These are phyloP conservation scores for Euptelea pleiosperma DNA, from an alignment of 164 flowering plant genomes.

Conservation along the genomic window DNA sequence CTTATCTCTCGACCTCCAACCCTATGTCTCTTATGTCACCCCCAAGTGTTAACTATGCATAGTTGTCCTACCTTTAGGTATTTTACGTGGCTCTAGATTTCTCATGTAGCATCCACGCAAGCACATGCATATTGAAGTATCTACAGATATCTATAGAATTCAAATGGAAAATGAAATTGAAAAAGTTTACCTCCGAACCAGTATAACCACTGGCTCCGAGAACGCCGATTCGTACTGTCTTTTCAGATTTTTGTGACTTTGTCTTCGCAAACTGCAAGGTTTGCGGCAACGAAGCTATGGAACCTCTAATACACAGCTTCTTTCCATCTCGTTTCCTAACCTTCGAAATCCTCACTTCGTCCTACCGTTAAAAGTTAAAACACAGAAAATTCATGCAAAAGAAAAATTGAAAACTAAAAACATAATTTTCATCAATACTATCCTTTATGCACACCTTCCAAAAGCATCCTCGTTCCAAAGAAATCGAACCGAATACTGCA, in stretches of 20 bases:
- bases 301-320: constrained; percentile 31
- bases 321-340: constrained; percentile 16
- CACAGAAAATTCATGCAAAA: not conserved
- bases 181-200: constrained; percentile 72
- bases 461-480: constrained; percentile 25
- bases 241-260: constrained; percentile 28
- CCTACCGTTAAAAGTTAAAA: constrained; percentile 27
- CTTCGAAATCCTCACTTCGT: constrained; percentile 23
- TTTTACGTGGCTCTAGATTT: too few relatives aligned
- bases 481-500: constrained; percentile 27
- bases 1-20: too few relatives aligned
- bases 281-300: constrained; percentile 35
- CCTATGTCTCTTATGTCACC: too few relatives aligned
- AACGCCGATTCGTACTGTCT: constrained; percentile 68
- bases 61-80: too few relatives aligned
- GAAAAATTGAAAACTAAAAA: not conserved
- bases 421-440: not conserved
- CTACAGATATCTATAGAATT: not conserved
- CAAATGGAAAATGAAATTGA: not conserved
- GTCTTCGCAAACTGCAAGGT: constrained; percentile 24
- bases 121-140: too few relatives aligned
- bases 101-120: too few relatives aligned
- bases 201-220: constrained; percentile 99
- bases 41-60: too few relatives aligned
- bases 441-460: constrained; percentile 28